A percentile compares a stretch with the other conserved stretches of the same genome.
Conservation (phyloP, 192 early-diverging fungal genomes). For the Coemansia sp. region DNA sequence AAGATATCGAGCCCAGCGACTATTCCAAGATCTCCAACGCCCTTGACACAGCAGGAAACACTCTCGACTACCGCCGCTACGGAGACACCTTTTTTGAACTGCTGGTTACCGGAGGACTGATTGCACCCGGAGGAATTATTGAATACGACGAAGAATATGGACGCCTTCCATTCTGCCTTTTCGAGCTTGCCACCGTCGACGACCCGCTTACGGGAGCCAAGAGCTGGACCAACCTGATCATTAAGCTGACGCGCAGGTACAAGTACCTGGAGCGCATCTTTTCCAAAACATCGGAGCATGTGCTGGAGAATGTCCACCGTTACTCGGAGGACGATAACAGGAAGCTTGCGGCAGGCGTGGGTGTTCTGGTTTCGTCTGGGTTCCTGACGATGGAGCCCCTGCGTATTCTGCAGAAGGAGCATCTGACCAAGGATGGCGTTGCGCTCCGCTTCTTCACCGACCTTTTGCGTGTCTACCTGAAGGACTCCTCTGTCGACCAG, state of each 20-base stretch:
- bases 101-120: slow-evolving; percentile 86
- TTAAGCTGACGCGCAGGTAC: slow-evolving; percentile 88
- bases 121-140: slow-evolving; percentile 58
- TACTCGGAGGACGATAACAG: slow-evolving; percentile 74
- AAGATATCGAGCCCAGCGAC: slow-evolving; percentile 57
- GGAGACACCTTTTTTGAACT: slow-evolving; percentile 93
- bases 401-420: slow-evolving; percentile 82
- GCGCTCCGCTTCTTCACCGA: slow-evolving; percentile 82
- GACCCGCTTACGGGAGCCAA: slow-evolving; percentile 65
- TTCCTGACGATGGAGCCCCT: slow-evolving; percentile 74
- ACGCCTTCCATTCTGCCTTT: slow-evolving; percentile 76
- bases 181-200: slow-evolving; percentile 30
- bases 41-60: slow-evolving; percentile 81
- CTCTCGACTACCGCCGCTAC: slow-evolving; percentile 94
- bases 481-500: slow-evolving; percentile 75
- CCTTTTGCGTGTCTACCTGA: slow-evolving; percentile 78
- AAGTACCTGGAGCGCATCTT: slow-evolving; percentile 89
- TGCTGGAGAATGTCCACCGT: slow-evolving; percentile 90
- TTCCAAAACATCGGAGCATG: slow-evolving; percentile 80
- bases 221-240: slow-evolving; percentile 81
- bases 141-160: slow-evolving; percentile 71
- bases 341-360: slow-evolving; percentile 79
- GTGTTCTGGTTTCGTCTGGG: slow-evolving; percentile 67
- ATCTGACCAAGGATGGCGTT: slow-evolving; percentile 90
- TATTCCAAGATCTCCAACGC: slow-evolving; percentile 72